phyloP scores from a whole-genome alignment of 2,329 filamentous ascomycete genomes.

The Metarhizium guizhouense region DNA sequence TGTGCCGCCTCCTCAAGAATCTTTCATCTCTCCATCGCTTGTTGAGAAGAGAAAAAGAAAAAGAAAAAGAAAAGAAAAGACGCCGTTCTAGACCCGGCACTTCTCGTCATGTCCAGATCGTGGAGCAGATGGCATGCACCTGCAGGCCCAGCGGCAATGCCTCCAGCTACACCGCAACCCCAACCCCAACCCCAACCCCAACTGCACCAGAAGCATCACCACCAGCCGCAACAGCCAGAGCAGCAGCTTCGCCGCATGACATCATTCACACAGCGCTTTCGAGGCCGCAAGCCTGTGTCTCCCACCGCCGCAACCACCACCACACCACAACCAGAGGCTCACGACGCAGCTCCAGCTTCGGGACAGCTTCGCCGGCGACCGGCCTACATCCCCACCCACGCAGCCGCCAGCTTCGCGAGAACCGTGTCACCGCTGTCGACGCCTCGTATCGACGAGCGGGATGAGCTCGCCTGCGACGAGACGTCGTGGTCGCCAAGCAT shows the following conservation, averaged over 20 bases:
- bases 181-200: not conserved
- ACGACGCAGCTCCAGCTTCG: not conserved
- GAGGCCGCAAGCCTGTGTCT: not conserved
- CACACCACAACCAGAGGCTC: not conserved
- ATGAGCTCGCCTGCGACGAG: not conserved
- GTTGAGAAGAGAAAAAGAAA: not conserved
- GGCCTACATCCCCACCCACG: constrained; percentile 20
- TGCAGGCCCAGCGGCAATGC: not conserved
- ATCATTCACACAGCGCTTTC: constrained; percentile 6
- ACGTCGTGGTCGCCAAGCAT: not conserved
- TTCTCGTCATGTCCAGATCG: not conserved
- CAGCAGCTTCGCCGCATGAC: constrained; percentile 3
- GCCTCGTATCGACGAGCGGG: constrained; percentile 10
- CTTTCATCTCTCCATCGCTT: not conserved
- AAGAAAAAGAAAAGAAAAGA: not conserved
- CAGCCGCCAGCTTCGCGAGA: constrained; percentile 18
- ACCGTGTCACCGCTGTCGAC: constrained; percentile 11
- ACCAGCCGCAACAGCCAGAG: too few species aligned
- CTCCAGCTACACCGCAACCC: not conserved
- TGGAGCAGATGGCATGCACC: constrained; percentile 1
- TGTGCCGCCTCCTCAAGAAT: not conserved
- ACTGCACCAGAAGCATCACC: too few species aligned
- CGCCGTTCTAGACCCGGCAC: not conserved
- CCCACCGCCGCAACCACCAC: not conserved
- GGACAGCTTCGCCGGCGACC: not conserved